Base-by-base conservation (phyloP, 768 basidiomycete genomes). In the Auriscalpium microsporum region DNA sequence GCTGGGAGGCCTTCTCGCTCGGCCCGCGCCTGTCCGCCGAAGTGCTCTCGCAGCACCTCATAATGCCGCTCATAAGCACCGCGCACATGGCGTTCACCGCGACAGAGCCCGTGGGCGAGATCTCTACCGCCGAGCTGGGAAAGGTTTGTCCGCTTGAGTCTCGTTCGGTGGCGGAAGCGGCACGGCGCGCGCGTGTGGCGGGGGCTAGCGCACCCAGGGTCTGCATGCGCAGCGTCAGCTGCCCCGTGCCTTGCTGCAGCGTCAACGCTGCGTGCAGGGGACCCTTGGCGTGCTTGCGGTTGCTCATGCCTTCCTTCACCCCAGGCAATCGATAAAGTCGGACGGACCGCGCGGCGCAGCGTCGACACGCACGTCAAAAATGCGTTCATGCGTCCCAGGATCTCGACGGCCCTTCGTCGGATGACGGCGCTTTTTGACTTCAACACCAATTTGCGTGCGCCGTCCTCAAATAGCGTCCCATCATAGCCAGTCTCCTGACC, bases 381-480 rank as follows among this genome's bases (percentile, higher is more conserved):
- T 71, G 80, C 80, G 4, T 68, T 90, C 59, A 80, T 83, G 33
- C 84, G 78, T 63, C 85, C 87, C 37, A 81, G 84, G 54, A 65
- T 83, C 36, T 78, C 86, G 36, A 86, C 84, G 36, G 75, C 80
- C 14, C 72, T 90, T 45, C 78, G 79, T 57, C 83, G 88, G 52
- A 79, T 87, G 72, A 81, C 86, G 9, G 84, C 88, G 21, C 71
- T 84, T 63, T 80, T 86, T 64, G 86, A 87, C 68, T 85, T 83
- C 69, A 67, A 75, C 53, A 68, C 80, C 57, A 78, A 84, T 48
- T 77, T 80, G 62, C 86, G 88, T 89, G 28, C 28, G 28, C 28
- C 28, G 28, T 28, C 28, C 28, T 28, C 28, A 28, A 28, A 28
- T 28, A 28, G 28, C 28, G 28, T 7, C 28, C 28, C 28, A 28